Evolutionary conservation across 176 grass and related monocot species (phyloP).

Genomic region (Poa pratensis): DNA sequence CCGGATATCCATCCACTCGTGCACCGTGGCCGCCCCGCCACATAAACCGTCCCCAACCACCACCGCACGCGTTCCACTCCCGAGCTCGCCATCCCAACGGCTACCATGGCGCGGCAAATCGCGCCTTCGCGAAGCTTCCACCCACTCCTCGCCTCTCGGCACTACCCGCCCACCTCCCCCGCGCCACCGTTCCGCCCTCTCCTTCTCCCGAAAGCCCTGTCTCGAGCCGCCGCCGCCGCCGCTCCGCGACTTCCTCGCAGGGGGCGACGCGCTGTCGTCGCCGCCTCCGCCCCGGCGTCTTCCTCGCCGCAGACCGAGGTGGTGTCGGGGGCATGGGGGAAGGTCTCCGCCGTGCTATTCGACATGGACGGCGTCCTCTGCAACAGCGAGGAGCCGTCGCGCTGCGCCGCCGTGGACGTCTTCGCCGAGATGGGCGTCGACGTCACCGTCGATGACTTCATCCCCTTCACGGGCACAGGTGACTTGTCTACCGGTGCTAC

Average conservation of each 20-base stretch:
- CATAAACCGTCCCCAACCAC: neutral
- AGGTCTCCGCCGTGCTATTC: slow-evolving; percentile 92
- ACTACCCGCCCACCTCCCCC: slow-evolving; percentile 47
- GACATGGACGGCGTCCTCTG: slow-evolving; percentile 98
- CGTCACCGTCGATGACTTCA: slow-evolving; percentile 88
- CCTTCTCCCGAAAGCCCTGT: slow-evolving; percentile 44
- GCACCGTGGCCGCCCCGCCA: neutral
- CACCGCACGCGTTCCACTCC: neutral
- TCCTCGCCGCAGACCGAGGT: slow-evolving; percentile 38
- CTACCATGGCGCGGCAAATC: slow-evolving; percentile 66
- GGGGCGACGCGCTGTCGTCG: slow-evolving; percentile 32
- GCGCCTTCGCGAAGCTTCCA: slow-evolving; percentile 55
- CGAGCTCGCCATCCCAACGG: slow-evolving; percentile 9
- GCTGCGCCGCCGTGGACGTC: slow-evolving; percentile 75
- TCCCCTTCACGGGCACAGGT: slow-evolving; percentile 96
- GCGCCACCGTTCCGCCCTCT: slow-evolving; percentile 44
- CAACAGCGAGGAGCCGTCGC: slow-evolving; percentile 91
- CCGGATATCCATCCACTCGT: slow-evolving; percentile 23
- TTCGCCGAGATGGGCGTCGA: slow-evolving; percentile 91
- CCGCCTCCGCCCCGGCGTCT: slow-evolving; percentile 28
- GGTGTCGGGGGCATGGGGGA: slow-evolving; percentile 58
- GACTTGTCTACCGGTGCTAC: slow-evolving; percentile 29
- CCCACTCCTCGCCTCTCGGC: slow-evolving; percentile 31
- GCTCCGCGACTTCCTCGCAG: slow-evolving; percentile 33
- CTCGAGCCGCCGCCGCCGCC: neutral